phyloP scores from a whole-genome alignment of 495 filamentous ascomycete species.

The Astrothelium macrocarpum region DNA sequence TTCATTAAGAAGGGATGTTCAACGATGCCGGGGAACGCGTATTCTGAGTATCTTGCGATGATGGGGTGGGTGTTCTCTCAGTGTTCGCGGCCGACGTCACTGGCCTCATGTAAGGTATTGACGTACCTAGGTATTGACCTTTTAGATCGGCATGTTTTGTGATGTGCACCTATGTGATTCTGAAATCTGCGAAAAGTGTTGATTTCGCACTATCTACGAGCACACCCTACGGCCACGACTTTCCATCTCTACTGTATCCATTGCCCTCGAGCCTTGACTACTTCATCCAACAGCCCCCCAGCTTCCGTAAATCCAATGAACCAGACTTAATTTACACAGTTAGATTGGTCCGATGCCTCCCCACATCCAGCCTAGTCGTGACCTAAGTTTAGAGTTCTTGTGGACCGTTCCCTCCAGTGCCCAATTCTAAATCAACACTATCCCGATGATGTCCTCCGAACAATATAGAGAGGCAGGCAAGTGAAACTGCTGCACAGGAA shows the following conservation, averaged over 20 bases:
- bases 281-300: background rate
- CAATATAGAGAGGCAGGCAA: background rate
- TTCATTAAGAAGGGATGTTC: too few relatives aligned
- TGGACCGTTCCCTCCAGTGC: background rate
- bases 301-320: background rate
- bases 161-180: background rate
- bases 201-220: background rate
- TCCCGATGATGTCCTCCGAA: background rate
- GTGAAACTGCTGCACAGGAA: background rate
- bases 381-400: background rate
- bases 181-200: background rate
- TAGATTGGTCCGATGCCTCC: background rate
- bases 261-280: background rate
- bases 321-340: background rate
- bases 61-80: too few relatives aligned
- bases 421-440: background rate
- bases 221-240: background rate
- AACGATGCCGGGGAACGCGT: too few relatives aligned
- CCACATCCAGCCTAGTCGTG: background rate
- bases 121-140: too few relatives aligned
- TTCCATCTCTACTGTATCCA: background rate
- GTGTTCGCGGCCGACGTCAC: too few relatives aligned
- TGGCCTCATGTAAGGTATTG: too few relatives aligned
- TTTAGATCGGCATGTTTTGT: too few relatives aligned
- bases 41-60: too few relatives aligned